phyloP scores from a whole-genome alignment of 495 filamentous ascomycete species.

The Platismatia glauca region DNA sequence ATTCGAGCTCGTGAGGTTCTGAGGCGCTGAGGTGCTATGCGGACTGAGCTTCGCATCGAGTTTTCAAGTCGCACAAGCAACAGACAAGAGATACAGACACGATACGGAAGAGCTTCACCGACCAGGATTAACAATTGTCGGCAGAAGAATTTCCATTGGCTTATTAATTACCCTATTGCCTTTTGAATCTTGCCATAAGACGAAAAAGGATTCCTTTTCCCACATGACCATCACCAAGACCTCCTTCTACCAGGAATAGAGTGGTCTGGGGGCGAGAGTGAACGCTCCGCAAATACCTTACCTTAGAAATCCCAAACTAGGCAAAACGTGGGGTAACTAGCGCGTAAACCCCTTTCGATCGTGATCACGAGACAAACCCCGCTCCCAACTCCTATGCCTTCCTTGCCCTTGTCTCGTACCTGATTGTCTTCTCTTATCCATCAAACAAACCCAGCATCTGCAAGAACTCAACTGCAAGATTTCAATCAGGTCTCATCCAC shows the following conservation, averaged over 20 bases:
- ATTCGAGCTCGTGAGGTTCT: not conserved
- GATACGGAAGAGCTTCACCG: too few species aligned
- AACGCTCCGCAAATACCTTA: too few species aligned
- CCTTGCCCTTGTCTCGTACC: slow-evolving; percentile 16
- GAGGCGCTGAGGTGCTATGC: not conserved
- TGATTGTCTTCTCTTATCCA: slow-evolving; percentile 17
- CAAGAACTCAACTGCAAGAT: slow-evolving; percentile 5
- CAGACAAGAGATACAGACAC: not conserved
- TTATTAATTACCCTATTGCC: too few species aligned
- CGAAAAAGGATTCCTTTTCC: too few species aligned
- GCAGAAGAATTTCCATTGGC: too few species aligned
- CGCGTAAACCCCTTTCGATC: slow-evolving; percentile 2
- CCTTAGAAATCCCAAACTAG: slow-evolving; percentile 8
- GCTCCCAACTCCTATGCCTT: slow-evolving; percentile 6
- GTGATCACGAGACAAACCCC: slow-evolving; percentile 21
- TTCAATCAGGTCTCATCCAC: slow-evolving; percentile 16
- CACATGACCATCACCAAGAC: too few species aligned
- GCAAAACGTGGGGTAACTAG: slow-evolving; percentile 16
- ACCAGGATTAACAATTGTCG: not conserved
- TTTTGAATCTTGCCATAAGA: too few species aligned
- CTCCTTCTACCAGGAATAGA: too few species aligned
- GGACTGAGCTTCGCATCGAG: too few species aligned
- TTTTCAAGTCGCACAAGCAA: not conserved
- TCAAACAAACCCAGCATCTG: slow-evolving; percentile 1
- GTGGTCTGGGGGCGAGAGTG: too few species aligned